Conservation (phyloP, 2,329 filamentous ascomycete species). For the Fusarium sp. region DNA sequence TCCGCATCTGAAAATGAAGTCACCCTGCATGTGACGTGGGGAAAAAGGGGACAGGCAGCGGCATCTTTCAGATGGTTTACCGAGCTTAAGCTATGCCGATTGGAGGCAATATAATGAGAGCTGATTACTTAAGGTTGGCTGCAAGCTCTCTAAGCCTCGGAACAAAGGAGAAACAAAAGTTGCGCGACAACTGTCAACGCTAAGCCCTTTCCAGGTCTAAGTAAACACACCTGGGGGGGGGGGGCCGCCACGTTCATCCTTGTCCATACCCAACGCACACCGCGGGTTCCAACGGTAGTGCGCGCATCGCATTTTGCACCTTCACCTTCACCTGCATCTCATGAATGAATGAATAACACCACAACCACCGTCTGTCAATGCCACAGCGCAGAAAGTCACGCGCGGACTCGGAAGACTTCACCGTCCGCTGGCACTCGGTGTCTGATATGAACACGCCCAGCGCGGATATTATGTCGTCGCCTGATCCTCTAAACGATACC, state of each 20-base stretch:
- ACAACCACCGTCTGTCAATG: constrained; percentile 44
- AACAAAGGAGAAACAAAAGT: constrained; percentile 41
- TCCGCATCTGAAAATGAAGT: constrained; percentile 46
- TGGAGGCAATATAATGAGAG: constrained; percentile 24
- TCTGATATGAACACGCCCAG: constrained; percentile 52
- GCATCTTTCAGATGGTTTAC: constrained; percentile 19
- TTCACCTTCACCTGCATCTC: constrained; percentile 34
- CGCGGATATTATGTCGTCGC: constrained; percentile 61
- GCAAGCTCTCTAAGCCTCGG: constrained; percentile 21
- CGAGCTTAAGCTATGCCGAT: constrained; percentile 8
- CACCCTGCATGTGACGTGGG: constrained; percentile 46
- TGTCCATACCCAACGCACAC: constrained; percentile 34
- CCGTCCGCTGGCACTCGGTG: constrained; percentile 52
- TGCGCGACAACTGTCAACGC: constrained; percentile 29
- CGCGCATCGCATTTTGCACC: constrained; percentile 19
- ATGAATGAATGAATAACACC: constrained; percentile 33
- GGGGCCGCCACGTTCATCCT: constrained; percentile 34
- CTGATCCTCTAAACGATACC: constrained; percentile 61
- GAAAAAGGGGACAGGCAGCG: constrained; percentile 19
- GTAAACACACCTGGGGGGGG: constrained; percentile 45
- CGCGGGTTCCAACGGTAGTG: constrained; percentile 29
- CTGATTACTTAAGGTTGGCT: not conserved
- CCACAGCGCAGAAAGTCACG: constrained; percentile 44
- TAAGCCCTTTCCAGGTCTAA: constrained; percentile 43
- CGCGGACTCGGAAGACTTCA: constrained; percentile 44